Base-by-base conservation (phyloP, 2,329 filamentous ascomycete genomes). In the Fusarium tuaranense region DNA sequence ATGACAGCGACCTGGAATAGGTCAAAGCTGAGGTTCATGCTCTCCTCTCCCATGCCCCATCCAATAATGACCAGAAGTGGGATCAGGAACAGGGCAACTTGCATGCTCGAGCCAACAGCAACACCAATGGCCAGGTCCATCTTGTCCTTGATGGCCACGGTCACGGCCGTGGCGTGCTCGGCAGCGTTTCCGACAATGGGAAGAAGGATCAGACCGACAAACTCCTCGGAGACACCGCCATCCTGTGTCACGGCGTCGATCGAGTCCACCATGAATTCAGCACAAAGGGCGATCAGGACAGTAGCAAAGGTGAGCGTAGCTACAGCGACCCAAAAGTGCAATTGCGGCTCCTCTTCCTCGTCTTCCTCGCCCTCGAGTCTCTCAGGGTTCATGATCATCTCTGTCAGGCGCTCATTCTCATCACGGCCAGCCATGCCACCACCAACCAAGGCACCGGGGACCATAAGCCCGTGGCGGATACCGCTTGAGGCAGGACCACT, bases 1-100 rank as follows among this genome's bases (percentile, higher is more conserved):
- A 97, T 85, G 46, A 93, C 92, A 25, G 95, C 93, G 16, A 98
- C 92, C 84, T 98, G 94, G 86, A 98, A 98, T 1, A 92, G 92
- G 80, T 97, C 94, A 81, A 98, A 97, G 81, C 92, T 92, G 7
- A 97, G 88, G 22, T 92, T 94, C 94, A 96, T 96, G 1, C 91
- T 87, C 71, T 92, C 91, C 71, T 89, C 82, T 41, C 85, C 89
- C 88, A 95, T 91, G 72, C 91, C 91, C 94, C 94, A 96, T 65
- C 93, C 93, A 39, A 95, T 90, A 41, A 95, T 88, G 67, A 95
- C 92, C 36, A 95, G 88, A 13, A 95, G 84, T 0, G 94, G 94
- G 10, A 94, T 94, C 61, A 95, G 88, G 81, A 95, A 95, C 32
- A 95, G 88, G 1, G 93, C 91, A 58, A 95, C 94, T 82, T 95